Base-by-base conservation (phyloP, 192 early-diverging fungal genomes). In the Diversispora epigaea region DNA sequence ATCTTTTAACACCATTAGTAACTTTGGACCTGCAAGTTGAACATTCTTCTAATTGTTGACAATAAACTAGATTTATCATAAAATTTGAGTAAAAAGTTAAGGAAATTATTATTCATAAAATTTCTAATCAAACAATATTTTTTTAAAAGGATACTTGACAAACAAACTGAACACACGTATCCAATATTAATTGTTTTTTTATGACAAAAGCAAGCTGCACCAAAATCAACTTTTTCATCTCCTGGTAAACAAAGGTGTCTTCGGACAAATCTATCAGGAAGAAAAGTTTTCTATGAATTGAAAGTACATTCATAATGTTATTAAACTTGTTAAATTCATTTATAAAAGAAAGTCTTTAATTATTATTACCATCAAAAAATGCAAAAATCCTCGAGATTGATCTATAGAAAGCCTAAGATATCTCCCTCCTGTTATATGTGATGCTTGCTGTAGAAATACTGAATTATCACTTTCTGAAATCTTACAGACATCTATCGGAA, bases 141-240 rank as follows among this genome's bases (percentile, higher is more conserved):
- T 80, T 79, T 56, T n/a, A n/a, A 39, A 44, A 57, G 67, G 76
- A 21, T 89, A 94, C 93, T 96, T 17, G 98, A 96, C 40, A 99
- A 79, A 77, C 98, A 99, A 12, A 98, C 96, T 1, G 95, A 96
- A 78, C 98, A 99, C n/a, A 99, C 98, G 82, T 87, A 98, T 0
- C 95, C 98, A 75, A 97, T 87, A 76, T 95, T 93, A 14, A 98
- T 90, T 49, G 95, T 91, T 58, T 86, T 89, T 77, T 94, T 95
- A 82, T 99, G 98, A 79, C 98, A 99, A 68, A 99, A 99, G 78
- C 98, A 99, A 0, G 95, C 91, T 7, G 98, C 93, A 12, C 95
- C 80, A 77, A 96, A 99, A 81, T 99, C 95, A 0, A 98, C 91
- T 47, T 92, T 83, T 67, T 91, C 89, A 61, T 92, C 89, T 21